A percentile compares a stretch with the other conserved stretches of the same genome.
These are phyloP conservation scores for Sordariomycetes sp. DNA, from an alignment of 2,329 filamentous ascomycete genomes.

Conservation along the genomic window DNA sequence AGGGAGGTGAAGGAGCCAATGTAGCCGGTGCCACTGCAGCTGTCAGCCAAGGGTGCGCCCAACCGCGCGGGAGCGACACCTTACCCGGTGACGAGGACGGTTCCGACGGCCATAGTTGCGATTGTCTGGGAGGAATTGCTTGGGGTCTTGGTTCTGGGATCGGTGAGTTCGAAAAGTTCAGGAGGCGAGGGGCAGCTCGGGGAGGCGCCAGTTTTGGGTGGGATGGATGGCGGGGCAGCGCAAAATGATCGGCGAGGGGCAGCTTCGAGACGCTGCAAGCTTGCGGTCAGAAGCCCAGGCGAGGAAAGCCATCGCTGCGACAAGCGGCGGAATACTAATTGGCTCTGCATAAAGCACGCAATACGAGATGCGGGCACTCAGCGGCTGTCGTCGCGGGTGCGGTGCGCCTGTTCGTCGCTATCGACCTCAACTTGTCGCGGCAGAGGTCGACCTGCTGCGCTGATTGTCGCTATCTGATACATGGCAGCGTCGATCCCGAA, in stretches of 20 bases:
- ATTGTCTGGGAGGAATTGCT: slow-evolving; percentile 9
- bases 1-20: slow-evolving; percentile 97
- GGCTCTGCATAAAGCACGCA: too few species aligned
- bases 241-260: slow-evolving; percentile 2
- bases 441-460: too few species aligned
- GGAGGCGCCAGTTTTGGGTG: not conserved
- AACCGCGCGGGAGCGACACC: slow-evolving; percentile 5
- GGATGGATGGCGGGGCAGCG: slow-evolving; percentile 4
- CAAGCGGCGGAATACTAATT: too few species aligned
- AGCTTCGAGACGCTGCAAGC: not conserved
- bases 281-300: too few species aligned
- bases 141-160: slow-evolving; percentile 5
- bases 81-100: slow-evolving; percentile 87
- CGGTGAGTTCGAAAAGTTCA: not conserved
- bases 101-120: slow-evolving; percentile 72
- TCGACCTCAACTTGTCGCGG: too few species aligned
- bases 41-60: slow-evolving; percentile 3
- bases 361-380: too few species aligned
- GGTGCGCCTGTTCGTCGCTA: too few species aligned
- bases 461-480: too few species aligned
- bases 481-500: not conserved
- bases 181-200: not conserved
- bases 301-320: too few species aligned
- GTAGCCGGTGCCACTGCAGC: slow-evolving; percentile 84
- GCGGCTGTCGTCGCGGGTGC: too few species aligned